phyloP scores from a whole-genome alignment of 306 rosid genomes.

The Rosa chinensis region DNA sequence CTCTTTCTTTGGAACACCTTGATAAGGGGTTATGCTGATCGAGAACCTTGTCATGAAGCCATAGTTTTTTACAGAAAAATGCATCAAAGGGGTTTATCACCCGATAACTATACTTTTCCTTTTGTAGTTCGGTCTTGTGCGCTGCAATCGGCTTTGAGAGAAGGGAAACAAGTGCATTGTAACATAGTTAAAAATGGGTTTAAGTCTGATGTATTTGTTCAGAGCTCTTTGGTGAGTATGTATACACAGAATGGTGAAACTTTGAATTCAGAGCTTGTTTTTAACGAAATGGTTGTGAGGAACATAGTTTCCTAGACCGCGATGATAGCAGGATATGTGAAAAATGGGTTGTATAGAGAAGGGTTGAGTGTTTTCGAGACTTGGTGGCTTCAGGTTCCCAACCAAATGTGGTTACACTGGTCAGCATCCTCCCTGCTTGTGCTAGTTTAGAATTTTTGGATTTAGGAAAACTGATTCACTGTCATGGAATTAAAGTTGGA shows the following conservation, averaged over 20 bases:
- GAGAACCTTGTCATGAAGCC: constrained; percentile 65
- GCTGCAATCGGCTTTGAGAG: constrained; percentile 56
- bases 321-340: constrained; percentile 35
- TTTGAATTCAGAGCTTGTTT: constrained; percentile 11
- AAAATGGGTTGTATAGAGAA: constrained; percentile 30
- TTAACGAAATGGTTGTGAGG: constrained; percentile 22
- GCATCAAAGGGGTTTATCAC: constrained; percentile 55
- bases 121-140: constrained; percentile 82
- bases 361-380: constrained; percentile 25
- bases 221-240: constrained; percentile 34
- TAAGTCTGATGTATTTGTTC: constrained; percentile 67
- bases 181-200: constrained; percentile 48
- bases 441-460: constrained; percentile 24
- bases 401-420: constrained; percentile 30
- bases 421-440: constrained; percentile 36
- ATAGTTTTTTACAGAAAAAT: constrained; percentile 52
- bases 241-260: constrained; percentile 32
- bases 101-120: constrained; percentile 73
- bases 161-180: constrained; percentile 67
- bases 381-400: constrained; percentile 30
- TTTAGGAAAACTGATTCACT: constrained; percentile 23
- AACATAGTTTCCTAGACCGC: constrained; percentile 37
- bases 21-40: constrained; percentile 79
- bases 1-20: constrained; percentile 76
- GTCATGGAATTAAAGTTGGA: constrained; percentile 15